These are phyloP conservation scores for Mycocentrospora acerina DNA, from an alignment of 2,329 filamentous ascomycete genomes.

Conservation along the genomic window DNA sequence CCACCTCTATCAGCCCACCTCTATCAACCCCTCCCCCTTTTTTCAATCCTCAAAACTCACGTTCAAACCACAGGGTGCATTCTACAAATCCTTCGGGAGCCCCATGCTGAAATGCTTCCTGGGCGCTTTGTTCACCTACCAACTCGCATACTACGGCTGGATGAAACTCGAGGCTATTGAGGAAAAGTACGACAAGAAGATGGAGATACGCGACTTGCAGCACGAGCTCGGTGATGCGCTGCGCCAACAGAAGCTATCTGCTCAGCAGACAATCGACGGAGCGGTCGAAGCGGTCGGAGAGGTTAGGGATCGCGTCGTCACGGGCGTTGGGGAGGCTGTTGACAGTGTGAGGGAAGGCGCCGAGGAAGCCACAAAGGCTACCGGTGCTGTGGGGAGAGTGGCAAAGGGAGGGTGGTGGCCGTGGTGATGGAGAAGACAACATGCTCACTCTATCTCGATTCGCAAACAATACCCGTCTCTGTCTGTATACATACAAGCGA, in stretches of 20 bases:
- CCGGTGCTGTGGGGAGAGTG: slow-evolving; percentile 13
- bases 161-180: slow-evolving; percentile 73
- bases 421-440: slow-evolving; percentile 14
- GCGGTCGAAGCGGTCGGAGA: slow-evolving; percentile 9
- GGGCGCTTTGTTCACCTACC: slow-evolving; percentile 75
- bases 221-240: slow-evolving; percentile 26
- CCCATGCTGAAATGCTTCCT: slow-evolving; percentile 74
- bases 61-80: slow-evolving; percentile 54
- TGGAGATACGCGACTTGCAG: slow-evolving; percentile 23
- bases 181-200: slow-evolving; percentile 55
- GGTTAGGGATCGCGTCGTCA: slow-evolving; percentile 6
- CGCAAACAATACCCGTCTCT: too few relatives aligned
- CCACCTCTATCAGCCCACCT: too few relatives aligned
- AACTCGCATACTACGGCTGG: slow-evolving; percentile 75
- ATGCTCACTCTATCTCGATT: too few relatives aligned
- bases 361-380: slow-evolving; percentile 14
- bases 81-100: slow-evolving; percentile 74
- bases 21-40: too few relatives aligned
- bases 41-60: too few relatives aligned
- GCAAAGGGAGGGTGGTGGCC: slow-evolving; percentile 28
- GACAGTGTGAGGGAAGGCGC: slow-evolving; percentile 17
- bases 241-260: slow-evolving; percentile 13
- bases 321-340: slow-evolving; percentile 10
- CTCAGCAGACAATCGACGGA: slow-evolving; percentile 8
- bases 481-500: too few relatives aligned